These are phyloP conservation scores for Corynascus novoguineensis DNA, from an alignment of 495 filamentous ascomycete species.

Conservation along the genomic window DNA sequence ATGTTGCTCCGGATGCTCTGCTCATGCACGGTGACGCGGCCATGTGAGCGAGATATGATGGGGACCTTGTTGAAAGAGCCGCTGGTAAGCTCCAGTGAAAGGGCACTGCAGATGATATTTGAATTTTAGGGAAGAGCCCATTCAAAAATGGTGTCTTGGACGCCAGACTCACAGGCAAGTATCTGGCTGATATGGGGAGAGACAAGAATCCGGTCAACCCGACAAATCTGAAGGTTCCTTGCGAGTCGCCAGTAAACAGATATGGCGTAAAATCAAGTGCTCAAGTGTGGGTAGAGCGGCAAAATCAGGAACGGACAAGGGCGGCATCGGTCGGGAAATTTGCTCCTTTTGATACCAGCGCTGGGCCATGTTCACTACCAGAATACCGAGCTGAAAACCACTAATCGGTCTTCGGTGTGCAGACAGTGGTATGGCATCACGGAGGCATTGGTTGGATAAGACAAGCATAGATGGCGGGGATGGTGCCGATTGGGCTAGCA, in stretches of 20 bases:
- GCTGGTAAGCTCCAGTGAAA: conserved; percentile 22
- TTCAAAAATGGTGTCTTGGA: not conserved
- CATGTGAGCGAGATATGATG: conserved; percentile 17
- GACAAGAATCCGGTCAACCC: conserved; percentile 20
- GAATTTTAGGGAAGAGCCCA: not conserved
- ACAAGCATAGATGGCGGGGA: not conserved
- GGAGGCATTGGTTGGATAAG: not conserved
- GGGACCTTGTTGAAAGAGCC: conserved; percentile 19
- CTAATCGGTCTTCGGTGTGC: not conserved
- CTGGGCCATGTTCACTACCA: not conserved
- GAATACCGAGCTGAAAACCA: not conserved
- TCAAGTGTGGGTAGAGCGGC: not conserved
- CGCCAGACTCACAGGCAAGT: conserved; percentile 22
- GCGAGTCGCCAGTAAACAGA: not conserved
- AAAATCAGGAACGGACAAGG: conserved; percentile 7
- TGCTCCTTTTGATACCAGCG: conserved; percentile 7
- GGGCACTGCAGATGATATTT: conserved; percentile 10
- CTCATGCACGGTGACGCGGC: conserved; percentile 16
- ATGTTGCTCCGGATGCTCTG: conserved; percentile 14
- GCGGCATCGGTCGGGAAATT: not conserved
- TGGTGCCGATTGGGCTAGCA: not conserved
- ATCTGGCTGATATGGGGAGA: conserved; percentile 23
- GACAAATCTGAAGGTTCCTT: conserved; percentile 27
- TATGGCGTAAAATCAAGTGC: not conserved
- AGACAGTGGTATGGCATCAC: conserved; percentile 10